phyloP scores from a whole-genome alignment of 495 filamentous ascomycete species.

The Venustampulla echinocandica region DNA sequence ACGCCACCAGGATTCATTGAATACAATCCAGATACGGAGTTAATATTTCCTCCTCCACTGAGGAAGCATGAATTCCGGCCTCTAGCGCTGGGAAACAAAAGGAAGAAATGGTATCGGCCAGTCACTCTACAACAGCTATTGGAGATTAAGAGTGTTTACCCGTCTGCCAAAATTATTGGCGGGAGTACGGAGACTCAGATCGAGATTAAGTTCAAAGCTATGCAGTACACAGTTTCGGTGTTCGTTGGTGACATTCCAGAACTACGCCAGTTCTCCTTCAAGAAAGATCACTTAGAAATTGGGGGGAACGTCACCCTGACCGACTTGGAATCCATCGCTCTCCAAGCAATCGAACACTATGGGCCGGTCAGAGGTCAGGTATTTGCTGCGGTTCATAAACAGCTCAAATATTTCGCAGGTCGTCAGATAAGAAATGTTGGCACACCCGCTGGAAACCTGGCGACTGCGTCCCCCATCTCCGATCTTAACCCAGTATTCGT shows the following conservation, averaged over 20 bases:
- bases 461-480: constrained; percentile 91
- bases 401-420: constrained; percentile 87
- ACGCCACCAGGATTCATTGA: constrained; percentile 83
- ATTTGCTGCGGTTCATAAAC: constrained; percentile 65
- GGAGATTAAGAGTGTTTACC: constrained; percentile 80
- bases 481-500: constrained; percentile 94
- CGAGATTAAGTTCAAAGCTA: constrained; percentile 94
- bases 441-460: constrained; percentile 90
- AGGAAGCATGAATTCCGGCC: constrained; percentile 75
- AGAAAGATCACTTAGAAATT: constrained; percentile 73
- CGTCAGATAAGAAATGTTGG: constrained; percentile 95
- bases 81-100: constrained; percentile 86
- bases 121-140: constrained; percentile 80
- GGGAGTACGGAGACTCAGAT: constrained; percentile 97
- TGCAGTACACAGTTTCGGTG: constrained; percentile 82
- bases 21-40: constrained; percentile 83
- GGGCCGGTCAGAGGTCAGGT: constrained; percentile 63
- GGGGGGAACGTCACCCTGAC: constrained; percentile 89
- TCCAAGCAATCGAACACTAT: constrained; percentile 72
- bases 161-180: constrained; percentile 86
- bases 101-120: constrained; percentile 88
- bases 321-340: constrained; percentile 65
- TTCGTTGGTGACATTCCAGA: constrained; percentile 92
- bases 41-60: constrained; percentile 85
- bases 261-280: constrained; percentile 67